Base-by-base conservation (phyloP, 1,284 basidiomycete genomes). In the Filobasidium uniguttulatum region DNA sequence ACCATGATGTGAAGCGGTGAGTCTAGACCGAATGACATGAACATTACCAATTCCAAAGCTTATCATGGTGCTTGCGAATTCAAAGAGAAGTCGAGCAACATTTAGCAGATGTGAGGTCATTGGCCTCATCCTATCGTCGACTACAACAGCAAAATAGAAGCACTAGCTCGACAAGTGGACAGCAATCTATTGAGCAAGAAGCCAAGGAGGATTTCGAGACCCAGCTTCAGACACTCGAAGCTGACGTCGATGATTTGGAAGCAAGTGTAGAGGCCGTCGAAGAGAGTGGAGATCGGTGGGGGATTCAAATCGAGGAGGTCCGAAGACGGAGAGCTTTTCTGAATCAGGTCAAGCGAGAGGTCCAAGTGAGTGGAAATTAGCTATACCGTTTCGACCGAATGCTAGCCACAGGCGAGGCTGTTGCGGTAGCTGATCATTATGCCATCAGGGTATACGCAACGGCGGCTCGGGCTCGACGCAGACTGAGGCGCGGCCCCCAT, bases 211-310 rank as follows among this genome's bases (percentile, higher is more conserved):
- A 90, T 79, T 71, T 91, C 45, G 80, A 80, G 63, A 79, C 79
- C 0, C 83, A 83, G 1, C 74, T 93, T 8, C 75, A 78, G 1
- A 71, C 81, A 0, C 70, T 93, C 28, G 84, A 88, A 62, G 80
- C 83, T 0, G 88, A 93, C 68, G 63, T 90, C 25, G 83, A 88
- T 54, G 87, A 88, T 61, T 68, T 93, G 19, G 87, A 90, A 48
- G 85, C 88, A 62, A 87, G 85, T 58, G 86, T 93, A 25, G 80
- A 78, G 77, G 84, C 85, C 4, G 86, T 90, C 57, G 77, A 80
- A 20, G 81, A 79, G 0, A 85, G 83, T 33, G 81, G 85, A 5
- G 77, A 82, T n/a, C 72, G 82, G 64, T 90, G 90, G 67, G 85
- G 85, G 2, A 73, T 93, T 34, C 77, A 80, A 41, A 79, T 82